Evolutionary conservation across 208 protist species (phyloP), one percentile per base, ranked within the genome.

Genomic region (Phytomonas francai): DNA sequence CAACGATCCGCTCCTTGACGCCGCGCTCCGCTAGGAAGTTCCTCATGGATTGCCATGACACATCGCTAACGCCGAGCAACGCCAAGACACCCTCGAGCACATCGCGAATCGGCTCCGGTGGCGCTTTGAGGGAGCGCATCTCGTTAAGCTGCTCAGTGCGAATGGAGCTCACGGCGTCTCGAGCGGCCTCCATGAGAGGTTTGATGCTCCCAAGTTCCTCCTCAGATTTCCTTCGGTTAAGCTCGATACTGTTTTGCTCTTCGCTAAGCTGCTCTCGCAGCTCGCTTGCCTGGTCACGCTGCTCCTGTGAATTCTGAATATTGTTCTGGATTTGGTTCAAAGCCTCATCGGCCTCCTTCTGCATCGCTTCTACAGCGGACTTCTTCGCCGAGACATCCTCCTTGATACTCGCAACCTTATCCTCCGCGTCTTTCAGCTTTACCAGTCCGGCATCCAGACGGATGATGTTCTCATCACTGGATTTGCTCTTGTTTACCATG

Each of bases 1-100:
- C 88, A 60, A 99, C 71, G 86, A 99, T 98, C 58, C 95, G 82
- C 54, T 98, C 88, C 73, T 97, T 98, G 16, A 96, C 92, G 31
- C 89, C 91, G 14, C 81, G 80, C 71, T 97, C 85, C 36, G 83
- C 89, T 33, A 99, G 85, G 72, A 99, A 98, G 54, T 90, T 89
- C 74, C 97, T 92, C 89, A 99, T 99, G 14, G 88, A 93, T 62
- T 94, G 88, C 98, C 98, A 99, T 22, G 94, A 97, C 56, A 92
- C 87, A 74, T 99, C 97, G 28, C 83, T 89, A 33, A 96, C 79
- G 31, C 97, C 97, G 68, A 99, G 94, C 49, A 99, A 83, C 33
- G 87, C 82, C 36, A 99, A 79, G 7, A 99, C 97, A n/a, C 91
- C 97, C 76, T 96, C 85, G 19, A 99, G 83, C 49, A 99, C 96